A percentile compares a stretch with the other conserved stretches of the same genome.
These are phyloP conservation scores for Tricharina praecox DNA, from an alignment of 495 filamentous ascomycete genomes.

Conservation along the genomic window DNA sequence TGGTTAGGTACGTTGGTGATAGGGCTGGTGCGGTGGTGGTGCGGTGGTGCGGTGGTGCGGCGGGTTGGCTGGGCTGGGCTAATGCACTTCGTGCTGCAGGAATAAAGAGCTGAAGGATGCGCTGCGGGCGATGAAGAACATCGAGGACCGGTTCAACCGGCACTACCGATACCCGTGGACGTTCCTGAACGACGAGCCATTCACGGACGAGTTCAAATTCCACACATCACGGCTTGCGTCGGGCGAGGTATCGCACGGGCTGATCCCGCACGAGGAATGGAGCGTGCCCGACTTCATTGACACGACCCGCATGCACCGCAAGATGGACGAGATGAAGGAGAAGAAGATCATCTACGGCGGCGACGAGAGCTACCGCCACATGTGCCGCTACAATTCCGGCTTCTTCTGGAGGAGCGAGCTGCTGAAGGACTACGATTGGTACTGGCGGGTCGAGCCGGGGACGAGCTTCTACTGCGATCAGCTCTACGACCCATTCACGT, in stretches of 20 bases:
- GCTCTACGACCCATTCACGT: conserved; percentile 6
- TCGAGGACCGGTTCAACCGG: conserved; percentile 40
- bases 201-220: conserved; percentile 49
- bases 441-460: conserved; percentile 38
- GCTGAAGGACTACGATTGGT: conserved; percentile 81
- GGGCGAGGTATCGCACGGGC: conserved; percentile 4
- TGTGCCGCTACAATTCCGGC: conserved; percentile 98
- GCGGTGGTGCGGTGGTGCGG: not conserved
- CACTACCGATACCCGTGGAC: conserved; percentile 99
- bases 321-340: conserved; percentile 61
- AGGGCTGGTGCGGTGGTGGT: not conserved
- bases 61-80: not conserved
- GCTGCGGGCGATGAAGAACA: conserved; percentile 15
- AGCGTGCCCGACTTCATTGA: conserved; percentile 82
- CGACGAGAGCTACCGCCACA: conserved; percentile 85
- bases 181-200: conserved; percentile 91
- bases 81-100: not conserved
- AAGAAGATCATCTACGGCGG: conserved; percentile 76
- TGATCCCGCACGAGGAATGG: conserved; percentile 90
- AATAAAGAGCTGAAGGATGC: conserved; percentile 6
- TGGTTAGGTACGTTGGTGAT: conserved; percentile 3
- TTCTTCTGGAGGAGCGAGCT: conserved; percentile 93
- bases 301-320: conserved; percentile 64
- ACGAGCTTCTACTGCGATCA: conserved; percentile 32
- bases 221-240: conserved; percentile 1